Conservation (phyloP, 805 yeast genomes). For the Suhomyces emberorum region DNA sequence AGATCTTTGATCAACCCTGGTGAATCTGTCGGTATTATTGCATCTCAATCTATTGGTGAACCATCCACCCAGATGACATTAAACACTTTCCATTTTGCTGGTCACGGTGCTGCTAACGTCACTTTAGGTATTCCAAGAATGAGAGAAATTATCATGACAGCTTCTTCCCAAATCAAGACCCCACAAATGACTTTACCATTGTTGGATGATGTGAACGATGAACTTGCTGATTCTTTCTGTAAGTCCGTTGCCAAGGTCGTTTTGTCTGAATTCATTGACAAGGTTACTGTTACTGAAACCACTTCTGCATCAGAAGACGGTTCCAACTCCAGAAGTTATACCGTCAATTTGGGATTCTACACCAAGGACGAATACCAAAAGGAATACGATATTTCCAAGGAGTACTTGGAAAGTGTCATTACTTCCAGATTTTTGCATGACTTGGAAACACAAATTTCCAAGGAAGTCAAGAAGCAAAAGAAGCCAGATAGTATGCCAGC, state of each 20-base stretch:
- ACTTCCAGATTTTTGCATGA: slow-evolving; percentile 61
- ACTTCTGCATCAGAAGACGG: slow-evolving; percentile 58
- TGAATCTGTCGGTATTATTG: slow-evolving; percentile 97
- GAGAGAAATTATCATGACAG: slow-evolving; percentile 99
- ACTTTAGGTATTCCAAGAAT: slow-evolving; percentile 99
- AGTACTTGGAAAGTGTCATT: slow-evolving; percentile 69
- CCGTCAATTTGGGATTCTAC: slow-evolving; percentile 72
- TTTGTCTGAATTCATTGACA: slow-evolving; percentile 84
- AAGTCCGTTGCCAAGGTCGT: slow-evolving; percentile 82
- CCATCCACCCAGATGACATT: slow-evolving; percentile 99
- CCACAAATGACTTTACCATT: slow-evolving; percentile 98
- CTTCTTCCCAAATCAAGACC: slow-evolving; percentile 91
- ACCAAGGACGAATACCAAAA: slow-evolving; percentile 70
- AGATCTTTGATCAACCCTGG: slow-evolving; percentile 94
- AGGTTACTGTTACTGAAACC: slow-evolving; percentile 82
- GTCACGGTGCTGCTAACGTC: slow-evolving; percentile 99
- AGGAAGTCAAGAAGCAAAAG: slow-evolving; percentile 81
- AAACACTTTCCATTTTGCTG: slow-evolving; percentile 97
- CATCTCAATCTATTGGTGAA: slow-evolving; percentile 97
- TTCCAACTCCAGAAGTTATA: slow-evolving; percentile 64
- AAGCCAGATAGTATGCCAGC: slow-evolving; percentile 55
- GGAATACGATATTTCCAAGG: slow-evolving; percentile 85
- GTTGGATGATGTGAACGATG: slow-evolving; percentile 73
- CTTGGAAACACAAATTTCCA: slow-evolving; percentile 69
- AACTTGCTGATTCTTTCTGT: slow-evolving; percentile 88